Evolutionary conservation across 371 early-diverging fungal species (phyloP), one percentile per base, ranked within the genome.

Genomic region (Rhizopus delemar): DNA sequence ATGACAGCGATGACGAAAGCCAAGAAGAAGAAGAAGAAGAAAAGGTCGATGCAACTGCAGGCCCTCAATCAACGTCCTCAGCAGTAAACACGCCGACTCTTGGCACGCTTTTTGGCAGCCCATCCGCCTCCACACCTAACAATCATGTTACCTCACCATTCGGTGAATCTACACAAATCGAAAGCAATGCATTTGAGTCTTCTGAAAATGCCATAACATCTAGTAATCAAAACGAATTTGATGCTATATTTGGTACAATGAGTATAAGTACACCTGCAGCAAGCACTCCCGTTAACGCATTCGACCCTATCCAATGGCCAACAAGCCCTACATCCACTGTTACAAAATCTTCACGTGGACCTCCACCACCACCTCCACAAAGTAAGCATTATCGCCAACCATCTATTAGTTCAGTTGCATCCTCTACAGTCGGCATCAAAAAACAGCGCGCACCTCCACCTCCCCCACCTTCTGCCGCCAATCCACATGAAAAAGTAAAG

Each of bases 291-390:
- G 2, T 22, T 2, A 22, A 22, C 22, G 57, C 63, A 34, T 71
- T 71, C 38, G 70, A 69, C 51, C 56, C 70, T 39, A 35, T 53
- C 22, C 62, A 53, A 8, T 68, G 69, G 70, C 59, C 62, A n/a
- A 53, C 68, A 6, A 57, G 60, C n/a, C 34, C 66, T 29, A 28
- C 22, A 22, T 22, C 22, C 2, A 22, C 22, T 22, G 22, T 2
- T 2, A 22, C 51, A 51, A 68, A 53, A 43, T 55, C 41, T n/a
- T 41, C 54, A n/a, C 66, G 66, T 45, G 62, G 62, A 28, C 77
- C 68, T 41, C 70, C 77, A 13, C 74, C 78, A 22, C 72, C 79
- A 6, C 79, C 80, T 43, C 74, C 80, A 11, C 75, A 75, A 53
- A 73, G 75, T 41, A 71, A 76, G 59, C 74, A 73, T 48, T 72